Evolutionary conservation across 257 asterid species (phyloP).

Genomic region (Scutellaria galericulata): DNA sequence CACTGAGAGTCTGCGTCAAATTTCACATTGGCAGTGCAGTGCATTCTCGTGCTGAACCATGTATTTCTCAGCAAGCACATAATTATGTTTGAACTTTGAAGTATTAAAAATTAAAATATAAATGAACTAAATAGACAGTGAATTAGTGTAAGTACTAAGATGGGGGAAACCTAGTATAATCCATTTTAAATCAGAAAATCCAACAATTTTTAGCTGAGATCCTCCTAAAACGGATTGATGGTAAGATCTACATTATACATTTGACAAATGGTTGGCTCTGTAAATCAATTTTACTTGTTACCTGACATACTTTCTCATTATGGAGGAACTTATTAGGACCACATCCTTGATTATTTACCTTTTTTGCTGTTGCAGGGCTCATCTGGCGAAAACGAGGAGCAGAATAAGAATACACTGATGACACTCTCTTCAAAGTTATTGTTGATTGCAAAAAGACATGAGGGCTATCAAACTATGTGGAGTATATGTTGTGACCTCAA

Average conservation of each 20-base stretch:
- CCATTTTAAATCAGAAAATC: slow-evolving; percentile 1
- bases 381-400: slow-evolving; percentile 50
- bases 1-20: slow-evolving; percentile 6
- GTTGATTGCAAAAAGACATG: slow-evolving; percentile 82
- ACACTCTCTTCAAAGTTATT: slow-evolving; percentile 69
- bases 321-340: slow-evolving; percentile 20
- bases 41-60: slow-evolving; percentile 31
- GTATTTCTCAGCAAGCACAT: neutral
- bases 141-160: slow-evolving; percentile 3
- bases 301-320: neutral
- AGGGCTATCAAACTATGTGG: slow-evolving; percentile 88
- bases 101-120: slow-evolving; percentile 12
- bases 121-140: slow-evolving; percentile 3
- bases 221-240: slow-evolving; percentile 18
- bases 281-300: slow-evolving; percentile 19
- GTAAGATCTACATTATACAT: slow-evolving; percentile 22
- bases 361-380: slow-evolving; percentile 58
- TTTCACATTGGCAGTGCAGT: neutral
- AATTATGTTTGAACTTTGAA: slow-evolving; percentile 1
- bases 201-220: slow-evolving; percentile 15
- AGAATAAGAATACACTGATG: slow-evolving; percentile 55
- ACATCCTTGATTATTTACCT: slow-evolving; percentile 25
- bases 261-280: slow-evolving; percentile 2
- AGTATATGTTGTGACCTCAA: slow-evolving; percentile 71
- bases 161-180: slow-evolving; percentile 18